phyloP scores from a whole-genome alignment of 257 asterid genomes.

The Marsdenia floribunda region DNA sequence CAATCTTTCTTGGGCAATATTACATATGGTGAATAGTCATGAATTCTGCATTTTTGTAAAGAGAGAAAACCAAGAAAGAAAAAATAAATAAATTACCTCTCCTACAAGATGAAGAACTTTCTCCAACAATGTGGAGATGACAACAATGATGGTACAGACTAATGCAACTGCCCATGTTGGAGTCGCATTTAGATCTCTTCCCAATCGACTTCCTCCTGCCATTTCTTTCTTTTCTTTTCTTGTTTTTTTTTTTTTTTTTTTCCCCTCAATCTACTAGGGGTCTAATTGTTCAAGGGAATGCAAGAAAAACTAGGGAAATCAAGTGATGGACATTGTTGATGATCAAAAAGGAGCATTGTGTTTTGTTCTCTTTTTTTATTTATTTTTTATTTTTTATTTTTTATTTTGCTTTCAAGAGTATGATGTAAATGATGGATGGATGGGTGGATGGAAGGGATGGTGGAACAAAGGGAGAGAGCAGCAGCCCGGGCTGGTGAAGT shows the following conservation, averaged over 20 bases:
- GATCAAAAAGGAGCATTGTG: not conserved
- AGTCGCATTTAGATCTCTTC: constrained; percentile 29
- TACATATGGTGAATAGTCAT: no score
- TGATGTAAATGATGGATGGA: not conserved
- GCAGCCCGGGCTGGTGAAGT: constrained; percentile 21
- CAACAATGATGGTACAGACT: constrained; percentile 54
- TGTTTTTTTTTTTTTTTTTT: no score
- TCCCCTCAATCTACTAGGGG: not conserved
- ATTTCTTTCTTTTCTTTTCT: constrained; percentile 1
- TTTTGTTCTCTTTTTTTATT: not conserved
- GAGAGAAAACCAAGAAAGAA: not conserved
- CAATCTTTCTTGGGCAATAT: not conserved
- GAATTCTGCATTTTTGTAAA: no score
- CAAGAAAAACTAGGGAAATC: constrained; percentile 8
- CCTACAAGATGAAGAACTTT: constrained; percentile 49
- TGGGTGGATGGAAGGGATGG: not conserved
- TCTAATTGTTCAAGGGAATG: not conserved
- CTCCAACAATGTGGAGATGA: constrained; percentile 61
- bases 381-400: no score
- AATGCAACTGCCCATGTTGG: constrained; percentile 86
- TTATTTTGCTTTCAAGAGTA: not conserved
- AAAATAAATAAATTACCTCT: constrained; percentile 24
- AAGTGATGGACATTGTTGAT: not conserved
- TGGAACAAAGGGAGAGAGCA: not conserved
- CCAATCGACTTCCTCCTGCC: constrained; percentile 25